A percentile compares a stretch with the other conserved stretches of the same genome.
phyloP scores from a whole-genome alignment of 495 filamentous ascomycete genomes.

The Neurospora sp. region DNA sequence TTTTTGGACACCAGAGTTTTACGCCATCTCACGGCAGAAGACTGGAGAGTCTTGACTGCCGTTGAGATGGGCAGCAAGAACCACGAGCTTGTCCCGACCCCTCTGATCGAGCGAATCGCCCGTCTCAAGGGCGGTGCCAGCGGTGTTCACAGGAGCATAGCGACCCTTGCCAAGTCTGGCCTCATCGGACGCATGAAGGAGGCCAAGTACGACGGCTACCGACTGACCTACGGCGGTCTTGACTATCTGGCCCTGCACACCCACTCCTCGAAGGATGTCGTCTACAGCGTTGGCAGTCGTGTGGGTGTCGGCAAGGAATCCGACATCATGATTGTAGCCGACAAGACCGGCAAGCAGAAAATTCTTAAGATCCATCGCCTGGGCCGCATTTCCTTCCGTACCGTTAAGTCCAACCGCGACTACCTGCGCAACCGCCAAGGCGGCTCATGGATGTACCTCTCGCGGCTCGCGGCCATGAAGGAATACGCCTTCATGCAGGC shows the following conservation, averaged over 20 bases:
- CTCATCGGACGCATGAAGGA: slow-evolving; percentile 90
- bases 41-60: slow-evolving; percentile 90
- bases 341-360: slow-evolving; percentile 50
- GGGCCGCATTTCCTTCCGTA: slow-evolving; percentile 92
- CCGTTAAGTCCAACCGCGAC: slow-evolving; percentile 89
- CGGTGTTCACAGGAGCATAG: slow-evolving; percentile 81
- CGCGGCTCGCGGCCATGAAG: slow-evolving; percentile 78
- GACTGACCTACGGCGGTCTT: slow-evolving; percentile 90
- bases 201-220: slow-evolving; percentile 95
- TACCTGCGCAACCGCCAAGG: slow-evolving; percentile 74
- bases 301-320: slow-evolving; percentile 96
- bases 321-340: slow-evolving; percentile 88
- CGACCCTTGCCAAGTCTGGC: slow-evolving; percentile 81
- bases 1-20: slow-evolving; percentile 81
- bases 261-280: slow-evolving; percentile 61
- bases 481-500: slow-evolving; percentile 90
- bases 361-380: slow-evolving; percentile 89
- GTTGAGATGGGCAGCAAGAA: slow-evolving; percentile 91
- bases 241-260: slow-evolving; percentile 93
- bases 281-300: slow-evolving; percentile 90
- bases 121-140: slow-evolving; percentile 65
- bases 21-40: slow-evolving; percentile 82
- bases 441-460: slow-evolving; percentile 94
- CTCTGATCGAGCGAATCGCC: slow-evolving; percentile 74
- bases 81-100: slow-evolving; percentile 91